These are phyloP conservation scores for Boletellus sp. DNA, from an alignment of 768 basidiomycete species.

Conservation along the genomic window DNA sequence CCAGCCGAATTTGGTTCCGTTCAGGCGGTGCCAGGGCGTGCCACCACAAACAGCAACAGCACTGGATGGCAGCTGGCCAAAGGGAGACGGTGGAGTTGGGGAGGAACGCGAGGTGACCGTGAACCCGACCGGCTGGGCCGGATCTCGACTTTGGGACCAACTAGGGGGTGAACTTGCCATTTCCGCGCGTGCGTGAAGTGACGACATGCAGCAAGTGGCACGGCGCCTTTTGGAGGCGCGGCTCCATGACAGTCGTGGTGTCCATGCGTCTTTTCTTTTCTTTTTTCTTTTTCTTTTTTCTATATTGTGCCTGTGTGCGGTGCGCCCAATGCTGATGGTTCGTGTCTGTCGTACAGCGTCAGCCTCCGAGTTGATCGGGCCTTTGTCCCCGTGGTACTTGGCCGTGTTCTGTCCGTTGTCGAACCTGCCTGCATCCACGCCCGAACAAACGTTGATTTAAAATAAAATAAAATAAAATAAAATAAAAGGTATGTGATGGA, in stretches of 20 bases:
- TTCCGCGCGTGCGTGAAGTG: slow-evolving; percentile 23
- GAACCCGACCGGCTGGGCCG: slow-evolving; percentile 37
- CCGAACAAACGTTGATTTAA: no score
- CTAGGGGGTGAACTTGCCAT: slow-evolving; percentile 67
- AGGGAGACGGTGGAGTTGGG: slow-evolving; percentile 50
- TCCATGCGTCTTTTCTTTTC: slow-evolving; percentile 18
- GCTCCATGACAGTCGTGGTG: slow-evolving; percentile 55
- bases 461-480: no score
- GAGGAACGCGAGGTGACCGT: no score
- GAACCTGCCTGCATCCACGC: not conserved
- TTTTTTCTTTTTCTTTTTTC: not conserved
- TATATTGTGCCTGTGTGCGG: no score
- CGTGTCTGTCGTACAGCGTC: slow-evolving; percentile 3
- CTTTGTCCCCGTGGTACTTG: not conserved
- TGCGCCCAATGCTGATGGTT: not conserved
- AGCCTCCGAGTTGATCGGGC: not conserved
- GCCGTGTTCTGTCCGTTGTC: not conserved
- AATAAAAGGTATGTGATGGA: not conserved
- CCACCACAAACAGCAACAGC: slow-evolving; percentile 10
- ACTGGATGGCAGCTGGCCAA: slow-evolving; percentile 66
- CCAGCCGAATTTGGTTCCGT: slow-evolving; percentile 22
- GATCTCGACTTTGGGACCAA: slow-evolving; percentile 79
- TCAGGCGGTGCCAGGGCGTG: slow-evolving; percentile 11
- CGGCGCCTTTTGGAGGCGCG: slow-evolving; percentile 74
- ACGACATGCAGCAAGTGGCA: slow-evolving; percentile 53